phyloP scores from a whole-genome alignment of 2,329 filamentous ascomycete species.

The Helotiales sp. region DNA sequence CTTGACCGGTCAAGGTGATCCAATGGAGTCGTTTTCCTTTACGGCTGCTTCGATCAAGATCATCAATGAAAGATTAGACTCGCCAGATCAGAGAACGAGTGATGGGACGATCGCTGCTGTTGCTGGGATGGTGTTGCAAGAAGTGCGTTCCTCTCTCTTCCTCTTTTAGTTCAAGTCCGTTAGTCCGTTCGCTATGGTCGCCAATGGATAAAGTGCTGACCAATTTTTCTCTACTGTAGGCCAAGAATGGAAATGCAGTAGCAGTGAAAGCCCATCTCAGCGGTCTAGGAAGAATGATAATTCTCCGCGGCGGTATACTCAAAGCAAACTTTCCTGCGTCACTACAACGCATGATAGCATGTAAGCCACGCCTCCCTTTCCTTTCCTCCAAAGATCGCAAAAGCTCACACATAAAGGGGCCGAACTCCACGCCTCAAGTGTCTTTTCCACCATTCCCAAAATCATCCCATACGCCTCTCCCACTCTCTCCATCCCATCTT shows the following conservation, averaged over 20 bases:
- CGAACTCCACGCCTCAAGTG: constrained; percentile 1
- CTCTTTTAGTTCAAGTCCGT: background rate
- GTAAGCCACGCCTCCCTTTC: background rate
- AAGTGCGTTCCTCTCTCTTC: background rate
- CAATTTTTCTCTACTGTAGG: background rate
- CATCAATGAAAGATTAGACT: background rate
- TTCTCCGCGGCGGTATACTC: background rate
- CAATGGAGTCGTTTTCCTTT: background rate
- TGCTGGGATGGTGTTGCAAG: background rate
- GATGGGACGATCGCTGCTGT: constrained; percentile 5
- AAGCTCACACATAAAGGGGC: background rate
- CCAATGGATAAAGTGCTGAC: no score
- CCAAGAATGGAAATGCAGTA: background rate
- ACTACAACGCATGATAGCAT: background rate
- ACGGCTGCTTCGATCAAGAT: constrained; percentile 3
- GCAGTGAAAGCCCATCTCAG: constrained; percentile 2
- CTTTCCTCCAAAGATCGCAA: background rate
- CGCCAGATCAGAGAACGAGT: background rate
- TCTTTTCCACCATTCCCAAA: background rate
- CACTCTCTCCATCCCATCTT: background rate
- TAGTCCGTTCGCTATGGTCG: no score
- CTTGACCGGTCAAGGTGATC: background rate
- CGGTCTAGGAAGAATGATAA: constrained; percentile 1
- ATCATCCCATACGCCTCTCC: background rate
- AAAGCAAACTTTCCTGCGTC: background rate